Evolutionary conservation across 306 rosid genomes (phyloP), one percentile per base, ranked within the genome.

Genomic region (Vachellia pachyceras): DNA sequence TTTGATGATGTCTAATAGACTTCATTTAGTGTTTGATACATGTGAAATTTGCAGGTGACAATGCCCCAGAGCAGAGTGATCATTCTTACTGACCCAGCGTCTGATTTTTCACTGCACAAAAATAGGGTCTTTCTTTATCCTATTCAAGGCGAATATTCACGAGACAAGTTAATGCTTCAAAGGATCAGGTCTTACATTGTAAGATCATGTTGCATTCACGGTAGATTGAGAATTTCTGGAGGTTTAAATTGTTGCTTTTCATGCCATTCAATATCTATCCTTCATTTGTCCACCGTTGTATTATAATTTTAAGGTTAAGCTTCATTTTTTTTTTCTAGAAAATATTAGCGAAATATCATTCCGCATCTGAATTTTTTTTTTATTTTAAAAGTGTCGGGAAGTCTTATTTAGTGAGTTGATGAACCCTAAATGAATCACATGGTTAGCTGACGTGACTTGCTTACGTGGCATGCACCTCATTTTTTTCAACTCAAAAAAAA

Each of bases 101-200:
- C 99, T 78, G 93, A 90, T 86, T 87, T 95, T 49, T 86, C 91
- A 25, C 50, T 95, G 47, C 87, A 52, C 73, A 88, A 92, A 89
- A 69, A 85, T 69, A 78, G 89, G 83, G 98, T 95, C 76, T 82
- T 88, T 77, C 72, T 87, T 49, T 83, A 88, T 82, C 96, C 94
- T 67, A 86, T 95, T 72, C 91, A 80, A 87, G 98, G 98, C 87
- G 96, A 93, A 81, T 95, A 93, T 86, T 89, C 97, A 17, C 90
- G 97, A 74, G 98, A 90, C 97, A 86, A 86, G 90, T 89, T 95
- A 96, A 95, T 95, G 98, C 98, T 95, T 84, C 99, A 93, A 88
- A 93, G 99, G 94, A 93, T 93, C 92, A 91, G 93, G 93, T 91
- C 98, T 87, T 95, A 95, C 94, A 93, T 95, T 86, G 99, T 90